Evolutionary conservation across 305 asterid species (phyloP), one percentile per base, ranked within the genome.

Genomic region (Plantago lanceolata): DNA sequence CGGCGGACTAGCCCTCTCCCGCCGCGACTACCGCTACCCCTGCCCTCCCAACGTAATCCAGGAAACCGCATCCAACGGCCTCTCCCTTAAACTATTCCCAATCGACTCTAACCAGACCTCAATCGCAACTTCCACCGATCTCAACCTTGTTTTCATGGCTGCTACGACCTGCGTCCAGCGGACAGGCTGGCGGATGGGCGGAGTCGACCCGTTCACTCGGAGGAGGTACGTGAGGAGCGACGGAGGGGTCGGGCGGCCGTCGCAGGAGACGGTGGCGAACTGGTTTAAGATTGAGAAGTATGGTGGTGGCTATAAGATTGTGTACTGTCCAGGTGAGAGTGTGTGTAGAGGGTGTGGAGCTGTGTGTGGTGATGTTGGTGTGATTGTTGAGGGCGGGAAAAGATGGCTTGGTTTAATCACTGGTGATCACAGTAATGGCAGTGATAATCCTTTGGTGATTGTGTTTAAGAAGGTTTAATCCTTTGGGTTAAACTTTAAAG

Each of bases 221-320:
- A 19, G 20, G 5, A 15, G 33, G 17, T 55, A 55, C 43, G 18
- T 55, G 33, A 55, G 59, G 59, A 55, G 20, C 2, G 33, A 55
- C 6, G 43, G 59, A 0, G 59, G 40, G 5, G 59, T 55, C n/a
- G 59, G 59, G 40, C 13, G 18, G 59, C 59, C 59, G 16, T 54
- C 59, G 13, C 4, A 24, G 40, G 17, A 54, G 19, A 54, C 43
- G 20, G 59, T 28, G 20, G 29, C 20, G 59, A 55, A 55, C 14
- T 55, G 59, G 59, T 55, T 55, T 55, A 55, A 55, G 59, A 55
- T 55, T 26, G 59, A 55, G 19, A 55, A 54, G 6, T 6, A 19
- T 26, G 11, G 20, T 21, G 9, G 4, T 37, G 20, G 43, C 11
- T 55, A 55, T 35, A 55, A 55, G 59, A 55, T 55, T 16, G 59